These are phyloP conservation scores for Penicillium sp. DNA, from an alignment of 2,329 filamentous ascomycete species.

Conservation along the genomic window DNA sequence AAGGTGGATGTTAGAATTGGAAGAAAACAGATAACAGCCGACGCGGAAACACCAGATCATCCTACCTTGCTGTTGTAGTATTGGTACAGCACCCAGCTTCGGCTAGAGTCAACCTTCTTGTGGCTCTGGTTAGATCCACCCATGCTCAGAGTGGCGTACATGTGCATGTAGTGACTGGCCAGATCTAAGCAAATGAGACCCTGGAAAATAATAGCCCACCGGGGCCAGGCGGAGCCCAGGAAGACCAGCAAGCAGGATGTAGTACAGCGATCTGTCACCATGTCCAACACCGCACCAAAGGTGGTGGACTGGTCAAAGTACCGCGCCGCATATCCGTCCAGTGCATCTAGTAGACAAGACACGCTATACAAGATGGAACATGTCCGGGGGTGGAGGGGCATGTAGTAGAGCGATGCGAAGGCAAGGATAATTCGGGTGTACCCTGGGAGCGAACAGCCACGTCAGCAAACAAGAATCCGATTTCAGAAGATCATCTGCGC, in stretches of 20 bases:
- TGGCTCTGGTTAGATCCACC: slow-evolving; percentile 78
- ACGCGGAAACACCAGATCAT: slow-evolving; percentile 7
- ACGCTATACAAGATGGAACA: slow-evolving; percentile 85
- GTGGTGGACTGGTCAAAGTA: slow-evolving; percentile 86
- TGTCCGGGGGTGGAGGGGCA: slow-evolving; percentile 96
- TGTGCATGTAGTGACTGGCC: slow-evolving; percentile 97
- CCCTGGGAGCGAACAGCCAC: slow-evolving; percentile 50
- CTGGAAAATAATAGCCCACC: slow-evolving; percentile 94
- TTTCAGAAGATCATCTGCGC: not conserved
- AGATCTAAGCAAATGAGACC: slow-evolving; percentile 88
- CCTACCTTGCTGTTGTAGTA: slow-evolving; percentile 96
- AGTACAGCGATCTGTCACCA: slow-evolving; percentile 98
- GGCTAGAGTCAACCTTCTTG: slow-evolving; percentile 86
- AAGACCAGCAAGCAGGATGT: slow-evolving; percentile 95
- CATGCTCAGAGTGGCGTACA: slow-evolving; percentile 93
- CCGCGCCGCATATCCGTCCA: slow-evolving; percentile 91
- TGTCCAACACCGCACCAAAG: slow-evolving; percentile 95
- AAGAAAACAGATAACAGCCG: not conserved
- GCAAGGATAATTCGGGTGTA: slow-evolving; percentile 79
- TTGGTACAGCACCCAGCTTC: slow-evolving; percentile 86
- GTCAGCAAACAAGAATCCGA: not conserved
- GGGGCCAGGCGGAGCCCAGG: slow-evolving; percentile 88
- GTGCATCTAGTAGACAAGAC: slow-evolving; percentile 90
- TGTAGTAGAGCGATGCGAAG: slow-evolving; percentile 93
- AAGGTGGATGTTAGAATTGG: not conserved